Conservation (phyloP, 106 monocot species). For the Vanilla planifolia region DNA sequence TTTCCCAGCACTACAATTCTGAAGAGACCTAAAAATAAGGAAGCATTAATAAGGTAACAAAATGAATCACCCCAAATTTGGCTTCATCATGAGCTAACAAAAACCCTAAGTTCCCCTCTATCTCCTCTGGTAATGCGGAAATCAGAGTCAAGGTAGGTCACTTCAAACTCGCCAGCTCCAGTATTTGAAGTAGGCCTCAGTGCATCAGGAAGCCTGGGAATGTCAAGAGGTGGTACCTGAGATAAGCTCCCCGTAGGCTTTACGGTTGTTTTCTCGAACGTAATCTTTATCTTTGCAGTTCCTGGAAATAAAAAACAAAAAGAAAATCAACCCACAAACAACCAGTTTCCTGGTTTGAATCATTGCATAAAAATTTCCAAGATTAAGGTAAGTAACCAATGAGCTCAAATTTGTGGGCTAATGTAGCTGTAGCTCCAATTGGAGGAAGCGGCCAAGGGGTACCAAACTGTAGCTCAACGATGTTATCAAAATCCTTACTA, state of each 20-base stretch:
- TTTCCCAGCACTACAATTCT: no score
- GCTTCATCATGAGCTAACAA: slow-evolving; percentile 55
- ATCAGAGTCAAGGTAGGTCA: slow-evolving; percentile 67
- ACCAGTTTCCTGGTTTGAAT: no score
- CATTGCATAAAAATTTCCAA: neutral
- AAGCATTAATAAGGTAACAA: no score
- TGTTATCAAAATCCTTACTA: slow-evolving; percentile 93
- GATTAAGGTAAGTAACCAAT: slow-evolving; percentile 31
- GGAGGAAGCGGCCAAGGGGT: slow-evolving; percentile 89
- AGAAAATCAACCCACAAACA: no score
- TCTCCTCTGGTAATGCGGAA: slow-evolving; percentile 84
- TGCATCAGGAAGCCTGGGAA: slow-evolving; percentile 68
- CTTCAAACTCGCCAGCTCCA: slow-evolving; percentile 77
- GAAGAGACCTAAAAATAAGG: no score
- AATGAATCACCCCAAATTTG: neutral
- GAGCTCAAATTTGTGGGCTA: slow-evolving; percentile 91
- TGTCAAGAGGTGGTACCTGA: slow-evolving; percentile 77
- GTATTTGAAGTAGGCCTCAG: slow-evolving; percentile 62
- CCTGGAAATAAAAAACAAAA: slow-evolving; percentile 31
- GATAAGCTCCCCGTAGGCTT: slow-evolving; percentile 65
- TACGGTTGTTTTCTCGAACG: slow-evolving; percentile 71
- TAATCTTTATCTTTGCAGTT: slow-evolving; percentile 68
- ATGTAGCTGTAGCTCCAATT: slow-evolving; percentile 64
- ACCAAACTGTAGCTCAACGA: slow-evolving; percentile 80
- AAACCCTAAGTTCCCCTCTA: slow-evolving; percentile 85